phyloP scores from a whole-genome alignment of 1,284 basidiomycete genomes.

The Marasmius oreades region DNA sequence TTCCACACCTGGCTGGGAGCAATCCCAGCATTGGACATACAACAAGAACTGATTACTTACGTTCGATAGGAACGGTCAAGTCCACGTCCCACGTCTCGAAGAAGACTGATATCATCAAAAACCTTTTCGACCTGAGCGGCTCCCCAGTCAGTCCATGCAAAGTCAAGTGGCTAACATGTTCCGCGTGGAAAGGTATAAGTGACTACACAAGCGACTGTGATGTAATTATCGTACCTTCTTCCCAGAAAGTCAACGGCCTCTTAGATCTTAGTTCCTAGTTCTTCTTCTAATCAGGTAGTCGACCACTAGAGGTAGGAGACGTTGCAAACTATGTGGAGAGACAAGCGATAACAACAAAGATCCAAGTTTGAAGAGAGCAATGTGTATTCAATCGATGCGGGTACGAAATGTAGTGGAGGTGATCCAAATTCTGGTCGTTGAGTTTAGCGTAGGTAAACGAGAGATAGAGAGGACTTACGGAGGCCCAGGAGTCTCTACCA shows the following conservation, averaged over 20 bases:
- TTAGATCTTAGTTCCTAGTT: constrained; percentile 79
- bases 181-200: constrained; percentile 50
- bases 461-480: too few relatives aligned
- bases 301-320: too few relatives aligned
- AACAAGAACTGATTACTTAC: constrained; percentile 39
- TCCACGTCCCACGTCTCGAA: constrained; percentile 79
- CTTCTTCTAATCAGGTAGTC: constrained; percentile 83
- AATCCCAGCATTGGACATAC: constrained; percentile 8
- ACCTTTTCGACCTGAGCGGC: constrained; percentile 89
- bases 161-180: constrained; percentile 84
- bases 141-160: constrained; percentile 94
- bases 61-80: constrained; percentile 87
- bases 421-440: too few relatives aligned
- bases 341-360: too few relatives aligned
- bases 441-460: too few relatives aligned
- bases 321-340: too few relatives aligned
- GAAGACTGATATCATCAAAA: constrained; percentile 88
- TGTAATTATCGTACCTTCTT: constrained; percentile 61
- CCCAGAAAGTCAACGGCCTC: constrained; percentile 90
- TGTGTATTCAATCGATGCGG: too few relatives aligned
- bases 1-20: constrained; percentile 82
- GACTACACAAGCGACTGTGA: background rate
- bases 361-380: too few relatives aligned
- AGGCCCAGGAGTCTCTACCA: too few relatives aligned
- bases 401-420: too few relatives aligned